Base-by-base conservation (phyloP, 495 filamentous ascomycete species). In the Trichoderma asperelloides region DNA sequence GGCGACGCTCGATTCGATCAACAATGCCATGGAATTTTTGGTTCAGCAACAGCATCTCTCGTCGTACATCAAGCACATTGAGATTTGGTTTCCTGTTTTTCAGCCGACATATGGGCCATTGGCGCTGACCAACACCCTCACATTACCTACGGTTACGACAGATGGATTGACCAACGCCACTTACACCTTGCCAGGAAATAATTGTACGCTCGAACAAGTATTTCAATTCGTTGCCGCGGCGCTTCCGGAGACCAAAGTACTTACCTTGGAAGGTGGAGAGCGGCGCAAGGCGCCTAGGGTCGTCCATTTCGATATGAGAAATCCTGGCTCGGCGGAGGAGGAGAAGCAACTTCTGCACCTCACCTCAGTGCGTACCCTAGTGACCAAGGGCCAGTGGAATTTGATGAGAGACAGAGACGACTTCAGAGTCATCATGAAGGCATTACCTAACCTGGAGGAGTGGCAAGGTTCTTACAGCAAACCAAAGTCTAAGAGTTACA, bases 181-280 rank as follows among this genome's bases (percentile, higher is more conserved):
- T 21, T 84, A 87, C 74, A 75, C 82, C 65, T 70, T 86, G 69
- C 79, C 86, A 65, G 76, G 80, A 15, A 81, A 88, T 69, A 91
- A 89, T 72, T 87, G 85, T 55, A 85, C 87, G 1, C 74, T 91
- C 62, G 84, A 89, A 51, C 88, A 90, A 65, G 84, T 89, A 2
- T 90, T 91, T 51, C 71, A 76, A 40, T 87, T 86, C 66, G 78
- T 89, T 43, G 75, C 81, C 62, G 74, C 74, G 33, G 77, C 81
- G 11, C 88, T 91, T 47, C 80, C 84, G 0, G 81, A 85, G 64
- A 86, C 83, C 1, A 82, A 81, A 65, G 82, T 89, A 21, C 75
- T 91, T 69, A 91, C 88, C n/a, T 77, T 91, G 30, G 88, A 91
- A 76, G 88, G 87, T 3, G 89, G 88, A n/a, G 86, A 91, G 68